Conservation (phyloP, 805 yeast genomes). For the Wickerhamomyces bisporus region DNA sequence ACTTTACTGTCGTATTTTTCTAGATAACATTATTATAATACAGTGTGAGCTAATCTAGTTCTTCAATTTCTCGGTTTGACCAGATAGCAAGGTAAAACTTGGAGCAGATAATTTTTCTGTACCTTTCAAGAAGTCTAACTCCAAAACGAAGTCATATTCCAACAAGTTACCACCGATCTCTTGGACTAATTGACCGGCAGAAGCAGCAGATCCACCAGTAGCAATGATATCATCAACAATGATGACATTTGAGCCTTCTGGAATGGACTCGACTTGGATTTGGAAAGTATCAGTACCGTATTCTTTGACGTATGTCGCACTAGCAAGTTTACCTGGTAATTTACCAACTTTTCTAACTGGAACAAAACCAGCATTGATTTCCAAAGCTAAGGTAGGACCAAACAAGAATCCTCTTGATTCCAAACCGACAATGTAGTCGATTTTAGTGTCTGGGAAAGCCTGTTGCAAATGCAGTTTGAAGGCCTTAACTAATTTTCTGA, state of each 20-base stretch:
- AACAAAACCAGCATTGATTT: slow-evolving; percentile 82
- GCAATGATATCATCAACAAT: slow-evolving; percentile 96
- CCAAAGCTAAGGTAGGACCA: slow-evolving; percentile 93
- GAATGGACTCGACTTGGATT: slow-evolving; percentile 78
- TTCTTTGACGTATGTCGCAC: slow-evolving; percentile 80
- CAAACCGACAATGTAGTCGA: slow-evolving; percentile 89
- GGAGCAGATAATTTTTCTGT: slow-evolving; percentile 82
- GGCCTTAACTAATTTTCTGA: slow-evolving; percentile 76
- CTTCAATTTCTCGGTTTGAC: slow-evolving; percentile 57
- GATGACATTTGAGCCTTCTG: slow-evolving; percentile 73
- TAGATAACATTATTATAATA: too few relatives aligned
- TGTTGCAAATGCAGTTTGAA: slow-evolving; percentile 68
- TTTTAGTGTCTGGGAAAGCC: slow-evolving; percentile 47
- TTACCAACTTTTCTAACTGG: slow-evolving; percentile 96
- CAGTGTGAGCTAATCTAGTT: slow-evolving; percentile 4
- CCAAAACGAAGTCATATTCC: slow-evolving; percentile 88
- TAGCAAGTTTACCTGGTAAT: slow-evolving; percentile 77
- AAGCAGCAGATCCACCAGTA: slow-evolving; percentile 94
- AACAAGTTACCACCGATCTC: slow-evolving; percentile 64
- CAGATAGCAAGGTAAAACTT: slow-evolving; percentile 82
- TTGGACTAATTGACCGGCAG: slow-evolving; percentile 81
- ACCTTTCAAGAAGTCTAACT: slow-evolving; percentile 91
- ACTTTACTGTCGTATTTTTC: too few relatives aligned
- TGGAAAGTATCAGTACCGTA: slow-evolving; percentile 90
- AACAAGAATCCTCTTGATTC: slow-evolving; percentile 97